Percentiles rank a stretch among this genome's conserved stretches.
Conservation (phyloP, 805 yeast genomes). For the Teunomyces funiuensis region DNA sequence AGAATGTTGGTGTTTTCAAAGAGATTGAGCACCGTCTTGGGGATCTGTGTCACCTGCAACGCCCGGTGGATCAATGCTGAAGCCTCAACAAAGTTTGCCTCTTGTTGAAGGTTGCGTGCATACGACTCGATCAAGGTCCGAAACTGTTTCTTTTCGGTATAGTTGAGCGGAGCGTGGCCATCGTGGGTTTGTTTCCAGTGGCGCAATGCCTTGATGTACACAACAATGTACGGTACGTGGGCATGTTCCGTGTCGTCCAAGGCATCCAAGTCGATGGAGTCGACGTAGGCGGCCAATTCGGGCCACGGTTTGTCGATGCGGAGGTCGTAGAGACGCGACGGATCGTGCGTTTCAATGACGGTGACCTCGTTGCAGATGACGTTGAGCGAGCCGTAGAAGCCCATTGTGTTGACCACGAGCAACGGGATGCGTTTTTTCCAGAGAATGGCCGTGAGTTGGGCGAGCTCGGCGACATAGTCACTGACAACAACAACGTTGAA, state of each 20-base stretch:
- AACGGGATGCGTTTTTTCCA: constrained; percentile 54
- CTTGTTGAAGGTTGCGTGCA: constrained; percentile 49
- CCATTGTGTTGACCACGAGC: constrained; percentile 50
- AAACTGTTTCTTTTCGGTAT: constrained; percentile 41
- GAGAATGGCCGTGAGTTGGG: constrained; percentile 32
- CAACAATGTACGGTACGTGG: constrained; percentile 67
- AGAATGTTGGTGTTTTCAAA: constrained; percentile 21
- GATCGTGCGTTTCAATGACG: constrained; percentile 74
- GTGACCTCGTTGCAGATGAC: constrained; percentile 56
- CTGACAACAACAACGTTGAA: constrained; percentile 51
- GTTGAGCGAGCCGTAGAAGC: constrained; percentile 65
- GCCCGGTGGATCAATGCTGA: constrained; percentile 35
- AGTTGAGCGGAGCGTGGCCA: constrained; percentile 34
- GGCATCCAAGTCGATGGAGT: constrained; percentile 47
- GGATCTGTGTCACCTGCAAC: constrained; percentile 34
- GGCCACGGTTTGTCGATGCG: constrained; percentile 73
- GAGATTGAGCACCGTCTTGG: constrained; percentile 25
- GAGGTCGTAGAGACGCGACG: constrained; percentile 60
- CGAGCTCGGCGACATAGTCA: constrained; percentile 26
- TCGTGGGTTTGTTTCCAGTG: constrained; percentile 36
- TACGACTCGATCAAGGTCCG: constrained; percentile 35
- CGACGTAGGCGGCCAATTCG: constrained; percentile 53
- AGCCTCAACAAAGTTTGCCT: constrained; percentile 47
- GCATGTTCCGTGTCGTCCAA: constrained; percentile 49
- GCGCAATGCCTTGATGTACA: constrained; percentile 56